A percentile compares a stretch with the other conserved stretches of the same genome.
phyloP scores from a whole-genome alignment of 805 yeast genomes.

The Yarrowia sp. region DNA sequence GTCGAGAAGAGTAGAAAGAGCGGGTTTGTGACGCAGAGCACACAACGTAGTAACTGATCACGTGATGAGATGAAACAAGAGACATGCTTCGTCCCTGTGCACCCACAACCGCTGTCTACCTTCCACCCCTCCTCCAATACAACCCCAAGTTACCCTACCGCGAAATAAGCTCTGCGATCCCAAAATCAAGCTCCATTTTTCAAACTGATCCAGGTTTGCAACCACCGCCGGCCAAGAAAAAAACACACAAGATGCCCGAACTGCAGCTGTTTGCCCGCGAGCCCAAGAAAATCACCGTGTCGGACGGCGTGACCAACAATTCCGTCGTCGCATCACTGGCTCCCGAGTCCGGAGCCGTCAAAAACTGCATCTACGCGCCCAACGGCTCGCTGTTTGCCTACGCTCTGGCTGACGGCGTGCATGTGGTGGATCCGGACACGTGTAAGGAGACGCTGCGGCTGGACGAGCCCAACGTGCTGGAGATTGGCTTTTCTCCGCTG shows the following conservation, averaged over 20 bases:
- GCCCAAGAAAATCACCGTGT: constrained; percentile 22
- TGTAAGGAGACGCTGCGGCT: constrained; percentile 50
- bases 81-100: too few species aligned
- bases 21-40: too few species aligned
- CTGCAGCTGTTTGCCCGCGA: constrained; percentile 25
- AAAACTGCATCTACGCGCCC: constrained; percentile 64
- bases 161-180: constrained; percentile 3
- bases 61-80: too few species aligned
- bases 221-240: too few species aligned
- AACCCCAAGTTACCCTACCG: constrained; percentile 11
- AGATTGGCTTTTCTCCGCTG: constrained; percentile 81
- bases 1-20: too few species aligned
- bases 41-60: too few species aligned
- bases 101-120: too few species aligned
- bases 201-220: constrained; percentile 10
- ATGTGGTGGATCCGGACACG: constrained; percentile 55
- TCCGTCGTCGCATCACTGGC: neutral
- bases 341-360: constrained; percentile 37
- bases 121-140: neutral
- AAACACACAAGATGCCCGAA: neutral
- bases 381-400: constrained; percentile 69
- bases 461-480: constrained; percentile 66
- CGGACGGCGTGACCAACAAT: constrained; percentile 21
- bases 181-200: neutral
- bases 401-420: constrained; percentile 53